phyloP scores from a whole-genome alignment of 441 rosid genomes.

The Bocquillonia castaneifolia region DNA sequence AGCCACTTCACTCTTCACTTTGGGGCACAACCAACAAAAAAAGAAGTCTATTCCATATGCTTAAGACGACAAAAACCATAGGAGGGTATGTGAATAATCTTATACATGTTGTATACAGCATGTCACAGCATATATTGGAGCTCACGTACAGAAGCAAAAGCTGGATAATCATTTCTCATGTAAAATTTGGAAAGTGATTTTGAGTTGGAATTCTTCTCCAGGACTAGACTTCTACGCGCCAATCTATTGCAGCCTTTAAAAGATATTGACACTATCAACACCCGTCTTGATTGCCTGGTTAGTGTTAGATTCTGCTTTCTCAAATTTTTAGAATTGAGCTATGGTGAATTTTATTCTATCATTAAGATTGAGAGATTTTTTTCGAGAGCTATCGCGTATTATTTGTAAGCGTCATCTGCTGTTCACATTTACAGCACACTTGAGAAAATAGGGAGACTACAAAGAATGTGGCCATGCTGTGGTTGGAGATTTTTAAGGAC shows the following conservation, averaged over 20 bases:
- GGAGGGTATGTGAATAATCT: conserved; percentile 67
- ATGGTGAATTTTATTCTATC: conserved; percentile 4
- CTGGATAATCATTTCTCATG: not conserved
- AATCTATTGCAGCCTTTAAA: conserved; percentile 96
- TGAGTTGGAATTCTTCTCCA: conserved; percentile 39
- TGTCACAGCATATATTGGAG: conserved; percentile 12
- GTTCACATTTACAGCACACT: conserved; percentile 3
- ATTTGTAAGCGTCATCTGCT: not conserved
- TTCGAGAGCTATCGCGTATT: not conserved
- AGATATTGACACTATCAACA: conserved; percentile 87
- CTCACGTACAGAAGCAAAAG: conserved; percentile 11
- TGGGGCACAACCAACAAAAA: conserved; percentile 92
- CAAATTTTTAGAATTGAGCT: conserved; percentile 24
- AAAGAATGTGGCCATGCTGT: conserved; percentile 1
- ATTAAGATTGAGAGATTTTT: conserved; percentile 14
- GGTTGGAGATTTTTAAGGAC: not conserved
- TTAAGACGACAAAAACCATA: conserved; percentile 88
- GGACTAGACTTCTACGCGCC: conserved; percentile 98
- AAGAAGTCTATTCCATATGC: conserved; percentile 91
- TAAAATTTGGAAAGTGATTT: conserved; percentile 23
- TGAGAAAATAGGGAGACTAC: not conserved
- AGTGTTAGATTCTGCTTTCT: conserved; percentile 35
- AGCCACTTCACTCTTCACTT: conserved; percentile 76
- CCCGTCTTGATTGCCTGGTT: conserved; percentile 96
- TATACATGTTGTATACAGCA: conserved; percentile 21